A percentile compares a stretch with the other conserved stretches of the same genome.
Evolutionary conservation across 139 green algal species (phyloP).

Genomic region (Monoraphidium neglectum): DNA sequence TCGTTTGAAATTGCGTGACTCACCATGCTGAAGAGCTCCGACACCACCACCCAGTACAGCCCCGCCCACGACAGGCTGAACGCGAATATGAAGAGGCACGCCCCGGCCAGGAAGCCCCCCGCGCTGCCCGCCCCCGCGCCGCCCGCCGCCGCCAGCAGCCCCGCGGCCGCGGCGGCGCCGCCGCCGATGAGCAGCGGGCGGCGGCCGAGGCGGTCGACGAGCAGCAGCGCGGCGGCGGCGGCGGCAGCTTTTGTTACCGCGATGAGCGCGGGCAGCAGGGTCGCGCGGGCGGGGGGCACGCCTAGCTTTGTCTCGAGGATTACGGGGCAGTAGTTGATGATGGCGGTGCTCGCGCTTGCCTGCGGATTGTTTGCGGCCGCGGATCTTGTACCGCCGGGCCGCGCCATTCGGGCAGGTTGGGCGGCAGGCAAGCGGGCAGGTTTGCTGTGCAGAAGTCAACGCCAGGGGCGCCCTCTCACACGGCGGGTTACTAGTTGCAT

Average conservation of each 20-base stretch:
- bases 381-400: too few species aligned
- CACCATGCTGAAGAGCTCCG: constrained; percentile 77
- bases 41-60: constrained; percentile 84
- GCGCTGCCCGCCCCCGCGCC: constrained; percentile 31
- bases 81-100: constrained; percentile 82
- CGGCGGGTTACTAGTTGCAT: too few species aligned
- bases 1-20: constrained; percentile 39
- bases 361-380: too few species aligned
- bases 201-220: constrained; percentile 72
- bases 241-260: constrained; percentile 60
- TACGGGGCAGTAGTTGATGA: constrained; percentile 87
- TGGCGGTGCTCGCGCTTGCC: constrained; percentile 46
- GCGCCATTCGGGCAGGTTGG: too few species aligned
- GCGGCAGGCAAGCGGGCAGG: too few species aligned
- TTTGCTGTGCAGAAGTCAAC: too few species aligned
- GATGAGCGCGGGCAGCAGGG: constrained; percentile 52
- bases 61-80: constrained; percentile 71
- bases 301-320: constrained; percentile 32
- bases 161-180: constrained; percentile 32
- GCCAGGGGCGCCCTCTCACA: too few species aligned
- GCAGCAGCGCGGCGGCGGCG: constrained; percentile 47
- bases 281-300: not conserved
- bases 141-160: constrained; percentile 34
- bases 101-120: constrained; percentile 39
- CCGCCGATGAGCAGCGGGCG: constrained; percentile 77